phyloP scores from a whole-genome alignment of 2,329 filamentous ascomycete genomes.

The Fusarium odoratissimum region DNA sequence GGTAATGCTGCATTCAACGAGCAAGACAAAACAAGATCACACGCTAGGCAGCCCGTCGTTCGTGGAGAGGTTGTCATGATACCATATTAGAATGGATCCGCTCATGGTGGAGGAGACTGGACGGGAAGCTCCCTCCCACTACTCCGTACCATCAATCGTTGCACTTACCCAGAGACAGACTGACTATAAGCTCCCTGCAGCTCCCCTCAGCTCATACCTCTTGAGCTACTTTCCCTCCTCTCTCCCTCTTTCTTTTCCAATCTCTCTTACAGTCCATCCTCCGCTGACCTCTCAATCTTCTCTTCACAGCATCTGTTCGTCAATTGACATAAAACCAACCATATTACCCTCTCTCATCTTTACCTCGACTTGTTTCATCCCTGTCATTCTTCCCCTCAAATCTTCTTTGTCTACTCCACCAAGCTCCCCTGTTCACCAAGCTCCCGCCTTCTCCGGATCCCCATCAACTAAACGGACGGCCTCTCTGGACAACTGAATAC shows the following conservation, averaged over 20 bases:
- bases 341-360: neutral
- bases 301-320: slow-evolving; percentile 23
- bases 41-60: slow-evolving; percentile 3
- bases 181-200: slow-evolving; percentile 18
- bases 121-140: slow-evolving; percentile 23
- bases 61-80: slow-evolving; percentile 36
- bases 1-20: slow-evolving; percentile 1
- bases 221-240: neutral
- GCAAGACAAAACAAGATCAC: neutral
- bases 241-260: slow-evolving; percentile 5
- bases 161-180: neutral
- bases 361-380: slow-evolving; percentile 10
- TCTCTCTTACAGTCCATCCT: neutral
- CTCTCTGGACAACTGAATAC: slow-evolving; percentile 7
- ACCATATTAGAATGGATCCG: slow-evolving; percentile 2
- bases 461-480: slow-evolving; percentile 19
- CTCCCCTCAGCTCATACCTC: slow-evolving; percentile 1
- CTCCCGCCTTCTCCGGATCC: slow-evolving; percentile 28
- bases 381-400: slow-evolving; percentile 12
- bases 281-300: slow-evolving; percentile 3
- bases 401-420: slow-evolving; percentile 34
- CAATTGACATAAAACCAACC: slow-evolving; percentile 13
- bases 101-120: slow-evolving; percentile 7
- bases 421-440: slow-evolving; percentile 25
- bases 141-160: neutral